A percentile compares a stretch with the other conserved stretches of the same genome.
Conservation (phyloP, 208 protist species). For the Angomonas desouzai region DNA sequence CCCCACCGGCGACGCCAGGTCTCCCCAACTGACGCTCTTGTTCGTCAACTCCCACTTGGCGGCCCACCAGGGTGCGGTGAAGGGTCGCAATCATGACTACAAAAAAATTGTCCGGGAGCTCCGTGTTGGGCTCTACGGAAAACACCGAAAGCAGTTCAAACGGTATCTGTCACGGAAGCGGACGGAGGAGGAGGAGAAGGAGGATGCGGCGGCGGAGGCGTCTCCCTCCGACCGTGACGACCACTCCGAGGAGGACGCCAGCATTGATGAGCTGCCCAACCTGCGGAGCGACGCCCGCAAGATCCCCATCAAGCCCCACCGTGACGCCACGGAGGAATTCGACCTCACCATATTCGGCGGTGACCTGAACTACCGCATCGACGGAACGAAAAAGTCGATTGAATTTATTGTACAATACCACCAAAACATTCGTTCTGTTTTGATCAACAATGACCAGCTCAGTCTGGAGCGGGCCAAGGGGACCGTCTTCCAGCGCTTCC, state of each 20-base stretch:
- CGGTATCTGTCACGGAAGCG: background rate
- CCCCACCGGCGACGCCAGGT: background rate
- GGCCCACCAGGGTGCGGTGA: constrained; percentile 79
- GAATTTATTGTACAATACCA: constrained; percentile 68
- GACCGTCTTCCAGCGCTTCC: constrained; percentile 76
- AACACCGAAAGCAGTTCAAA: constrained; percentile 37
- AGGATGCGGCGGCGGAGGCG: constrained; percentile 3
- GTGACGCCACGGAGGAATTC: constrained; percentile 87
- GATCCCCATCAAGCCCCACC: constrained; percentile 6
- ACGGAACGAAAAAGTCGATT: constrained; percentile 78
- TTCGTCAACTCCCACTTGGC: constrained; percentile 91
- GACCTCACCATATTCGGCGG: constrained; percentile 92
- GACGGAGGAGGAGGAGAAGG: constrained; percentile 13
- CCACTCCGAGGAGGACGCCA: background rate
- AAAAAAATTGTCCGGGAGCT: constrained; percentile 56
- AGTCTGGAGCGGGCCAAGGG: constrained; percentile 75
- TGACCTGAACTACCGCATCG: constrained; percentile 95
- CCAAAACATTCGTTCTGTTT: constrained; percentile 60
- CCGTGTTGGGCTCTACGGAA: constrained; percentile 36
- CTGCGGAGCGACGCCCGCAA: background rate
- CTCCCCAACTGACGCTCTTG: constrained; percentile 59
- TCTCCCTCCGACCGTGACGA: constrained; percentile 6
- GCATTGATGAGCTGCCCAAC: background rate
- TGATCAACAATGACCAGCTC: constrained; percentile 90
- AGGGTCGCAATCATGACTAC: constrained; percentile 82